Evolutionary conservation across 106 monocot species (phyloP).

Genomic region (Platanthera zijinensis): DNA sequence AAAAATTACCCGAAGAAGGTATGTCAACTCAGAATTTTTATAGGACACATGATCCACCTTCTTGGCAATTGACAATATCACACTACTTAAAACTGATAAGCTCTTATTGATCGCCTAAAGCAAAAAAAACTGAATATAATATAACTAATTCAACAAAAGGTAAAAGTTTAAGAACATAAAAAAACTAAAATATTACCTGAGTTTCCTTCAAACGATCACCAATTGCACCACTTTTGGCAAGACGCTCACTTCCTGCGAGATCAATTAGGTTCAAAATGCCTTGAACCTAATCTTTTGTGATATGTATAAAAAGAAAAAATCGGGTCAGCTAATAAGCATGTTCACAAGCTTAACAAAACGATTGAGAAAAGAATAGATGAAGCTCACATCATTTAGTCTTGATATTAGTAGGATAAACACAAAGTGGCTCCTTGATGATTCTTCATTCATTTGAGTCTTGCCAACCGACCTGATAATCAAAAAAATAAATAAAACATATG

Average conservation of each 20-base stretch:
- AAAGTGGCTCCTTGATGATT: slow-evolving; percentile 93
- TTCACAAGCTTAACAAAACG: neutral
- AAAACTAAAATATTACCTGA: slow-evolving; percentile 32
- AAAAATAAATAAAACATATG: neutral
- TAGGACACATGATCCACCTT: slow-evolving; percentile 90
- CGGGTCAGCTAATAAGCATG: neutral
- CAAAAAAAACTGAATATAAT: neutral
- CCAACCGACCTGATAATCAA: slow-evolving; percentile 61
- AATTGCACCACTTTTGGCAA: slow-evolving; percentile 77
- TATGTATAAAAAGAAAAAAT: slow-evolving; percentile 20
- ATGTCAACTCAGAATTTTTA: slow-evolving; percentile 85
- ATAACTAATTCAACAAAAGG: neutral
- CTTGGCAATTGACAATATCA: slow-evolving; percentile 74
- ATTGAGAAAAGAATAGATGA: neutral
- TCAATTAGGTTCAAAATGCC: slow-evolving; percentile 93
- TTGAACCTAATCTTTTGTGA: slow-evolving; percentile 85
- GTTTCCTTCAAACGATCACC: slow-evolving; percentile 94
- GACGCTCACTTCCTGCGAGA: slow-evolving; percentile 89
- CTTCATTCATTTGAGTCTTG: slow-evolving; percentile 86
- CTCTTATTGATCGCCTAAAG: slow-evolving; percentile 86
- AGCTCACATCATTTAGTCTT: slow-evolving; percentile 66
- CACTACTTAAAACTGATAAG: slow-evolving; percentile 74
- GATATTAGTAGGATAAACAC: slow-evolving; percentile 81
- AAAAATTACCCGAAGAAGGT: slow-evolving; percentile 14
- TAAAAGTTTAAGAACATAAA: neutral